Evolutionary conservation across 2,329 filamentous ascomycete genomes (phyloP).

Genomic region (Aspergillus viridinutans): DNA sequence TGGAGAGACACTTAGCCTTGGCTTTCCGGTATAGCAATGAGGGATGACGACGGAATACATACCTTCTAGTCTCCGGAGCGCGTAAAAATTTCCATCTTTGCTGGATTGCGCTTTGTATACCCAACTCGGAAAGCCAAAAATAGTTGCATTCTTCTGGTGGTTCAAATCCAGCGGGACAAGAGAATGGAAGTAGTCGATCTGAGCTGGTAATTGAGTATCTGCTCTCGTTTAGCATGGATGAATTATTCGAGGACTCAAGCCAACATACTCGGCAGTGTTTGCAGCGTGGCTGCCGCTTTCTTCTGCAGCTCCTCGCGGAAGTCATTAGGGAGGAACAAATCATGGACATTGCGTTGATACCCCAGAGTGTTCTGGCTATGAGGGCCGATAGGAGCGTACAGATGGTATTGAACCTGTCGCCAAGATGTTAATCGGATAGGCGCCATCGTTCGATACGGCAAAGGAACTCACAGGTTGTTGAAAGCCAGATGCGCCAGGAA

Average conservation of each 20-base stretch:
- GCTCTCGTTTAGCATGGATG: constrained; percentile 1
- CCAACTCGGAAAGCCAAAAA: constrained; percentile 89
- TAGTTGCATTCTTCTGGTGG: constrained; percentile 69
- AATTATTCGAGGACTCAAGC: neutral
- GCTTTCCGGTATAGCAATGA: neutral
- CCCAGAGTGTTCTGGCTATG: constrained; percentile 73
- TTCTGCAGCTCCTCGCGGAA: constrained; percentile 84
- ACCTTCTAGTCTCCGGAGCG: constrained; percentile 79
- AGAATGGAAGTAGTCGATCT: constrained; percentile 84
- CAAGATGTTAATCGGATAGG: neutral
- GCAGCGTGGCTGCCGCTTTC: constrained; percentile 78
- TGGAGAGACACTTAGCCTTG: constrained; percentile 20
- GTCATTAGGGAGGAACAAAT: constrained; percentile 87
- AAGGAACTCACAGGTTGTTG: constrained; percentile 57
- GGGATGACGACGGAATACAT: constrained; percentile 10
- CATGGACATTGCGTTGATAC: constrained; percentile 82
- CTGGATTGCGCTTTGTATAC: constrained; percentile 89
- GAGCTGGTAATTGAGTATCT: constrained; percentile 67
- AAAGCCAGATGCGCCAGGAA: constrained; percentile 54
- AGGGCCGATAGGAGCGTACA: constrained; percentile 85
- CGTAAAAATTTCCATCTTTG: constrained; percentile 86
- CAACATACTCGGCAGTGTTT: constrained; percentile 70
- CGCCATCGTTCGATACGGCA: neutral
- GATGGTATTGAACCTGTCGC: constrained; percentile 73
- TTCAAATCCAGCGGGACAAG: constrained; percentile 82